These are phyloP conservation scores for Diaporthe vexans DNA, from an alignment of 2,329 filamentous ascomycete species.

Conservation along the genomic window DNA sequence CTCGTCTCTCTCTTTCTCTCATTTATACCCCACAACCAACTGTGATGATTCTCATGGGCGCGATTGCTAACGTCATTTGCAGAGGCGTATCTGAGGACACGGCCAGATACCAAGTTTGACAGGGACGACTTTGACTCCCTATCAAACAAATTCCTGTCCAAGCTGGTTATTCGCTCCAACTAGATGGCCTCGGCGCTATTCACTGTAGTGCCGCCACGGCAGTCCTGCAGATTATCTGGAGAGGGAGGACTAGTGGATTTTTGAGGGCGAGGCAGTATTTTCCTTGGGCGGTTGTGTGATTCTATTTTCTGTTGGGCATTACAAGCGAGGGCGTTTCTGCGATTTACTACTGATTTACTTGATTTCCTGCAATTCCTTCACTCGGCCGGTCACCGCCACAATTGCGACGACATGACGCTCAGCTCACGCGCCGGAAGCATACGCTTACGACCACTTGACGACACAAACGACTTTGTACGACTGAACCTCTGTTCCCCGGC, in stretches of 20 bases:
- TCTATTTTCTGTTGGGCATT: constrained; percentile 43
- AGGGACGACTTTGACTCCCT: constrained; percentile 93
- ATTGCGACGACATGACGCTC: constrained; percentile 46
- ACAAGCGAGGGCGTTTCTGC: constrained; percentile 50
- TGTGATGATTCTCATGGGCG: background rate
- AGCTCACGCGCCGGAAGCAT: constrained; percentile 42
- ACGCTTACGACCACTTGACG: constrained; percentile 46
- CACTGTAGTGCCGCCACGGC: constrained; percentile 40
- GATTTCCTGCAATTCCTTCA: constrained; percentile 37
- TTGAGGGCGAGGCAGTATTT: constrained; percentile 33
- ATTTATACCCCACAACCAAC: too few species aligned
- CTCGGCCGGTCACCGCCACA: constrained; percentile 46
- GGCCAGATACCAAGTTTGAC: constrained; percentile 86
- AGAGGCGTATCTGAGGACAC: constrained; percentile 90
- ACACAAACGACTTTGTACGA: constrained; percentile 51
- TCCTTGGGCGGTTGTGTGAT: constrained; percentile 38
- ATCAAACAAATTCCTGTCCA: constrained; percentile 97
- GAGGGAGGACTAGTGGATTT: background rate
- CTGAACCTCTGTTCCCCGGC: constrained; percentile 38
- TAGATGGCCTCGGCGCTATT: constrained; percentile 57
- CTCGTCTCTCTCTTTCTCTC: background rate
- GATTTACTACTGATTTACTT: constrained; percentile 35
- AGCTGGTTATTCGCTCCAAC: constrained; percentile 95
- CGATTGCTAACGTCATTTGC: constrained; percentile 56
- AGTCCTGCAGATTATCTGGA: background rate